These are phyloP conservation scores for Phytophthora rubi DNA, from an alignment of 352 stramenopile genomes.

Conservation along the genomic window DNA sequence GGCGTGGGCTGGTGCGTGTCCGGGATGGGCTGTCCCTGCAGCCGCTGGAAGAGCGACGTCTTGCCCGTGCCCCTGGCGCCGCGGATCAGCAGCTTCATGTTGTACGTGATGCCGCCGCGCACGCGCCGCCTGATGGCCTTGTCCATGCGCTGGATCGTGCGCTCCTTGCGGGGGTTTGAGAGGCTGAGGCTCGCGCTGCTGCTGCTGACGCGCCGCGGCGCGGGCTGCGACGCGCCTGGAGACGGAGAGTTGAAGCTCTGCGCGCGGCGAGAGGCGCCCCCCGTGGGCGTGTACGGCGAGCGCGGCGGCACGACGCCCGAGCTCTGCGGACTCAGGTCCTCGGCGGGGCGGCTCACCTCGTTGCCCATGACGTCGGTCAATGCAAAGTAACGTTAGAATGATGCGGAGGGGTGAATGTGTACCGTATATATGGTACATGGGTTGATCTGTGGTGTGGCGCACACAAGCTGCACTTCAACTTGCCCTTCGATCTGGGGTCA, in stretches of 20 bases:
- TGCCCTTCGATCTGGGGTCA: slow-evolving; percentile 17
- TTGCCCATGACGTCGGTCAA: slow-evolving; percentile 52
- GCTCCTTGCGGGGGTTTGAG: slow-evolving; percentile 46
- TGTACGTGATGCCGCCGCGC: slow-evolving; percentile 88
- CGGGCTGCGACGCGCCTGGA: not conserved
- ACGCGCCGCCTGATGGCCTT: slow-evolving; percentile 81
- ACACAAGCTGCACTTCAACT: slow-evolving; percentile 25
- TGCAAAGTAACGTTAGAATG: slow-evolving; percentile 22
- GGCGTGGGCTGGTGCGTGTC: slow-evolving; percentile 73
- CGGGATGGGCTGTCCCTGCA: slow-evolving; percentile 83
- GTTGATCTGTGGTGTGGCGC: slow-evolving; percentile 1
- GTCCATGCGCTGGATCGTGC: slow-evolving; percentile 85
- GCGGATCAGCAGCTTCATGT: slow-evolving; percentile 92
- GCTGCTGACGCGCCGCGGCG: slow-evolving; percentile 24
- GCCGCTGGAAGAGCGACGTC: slow-evolving; percentile 85
- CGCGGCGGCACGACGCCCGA: slow-evolving; percentile 31
- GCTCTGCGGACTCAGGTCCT: slow-evolving; percentile 32
- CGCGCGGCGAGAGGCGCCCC: slow-evolving; percentile 30
- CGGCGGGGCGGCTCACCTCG: slow-evolving; percentile 51
- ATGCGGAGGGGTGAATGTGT: not conserved
- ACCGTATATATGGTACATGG: no score
- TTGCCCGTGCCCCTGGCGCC: slow-evolving; percentile 89
- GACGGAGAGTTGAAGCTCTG: slow-evolving; percentile 56
- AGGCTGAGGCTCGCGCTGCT: slow-evolving; percentile 18
- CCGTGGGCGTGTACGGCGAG: slow-evolving; percentile 41